phyloP scores from a whole-genome alignment of 2,329 filamentous ascomycete species.

The Xylaria sp. region DNA sequence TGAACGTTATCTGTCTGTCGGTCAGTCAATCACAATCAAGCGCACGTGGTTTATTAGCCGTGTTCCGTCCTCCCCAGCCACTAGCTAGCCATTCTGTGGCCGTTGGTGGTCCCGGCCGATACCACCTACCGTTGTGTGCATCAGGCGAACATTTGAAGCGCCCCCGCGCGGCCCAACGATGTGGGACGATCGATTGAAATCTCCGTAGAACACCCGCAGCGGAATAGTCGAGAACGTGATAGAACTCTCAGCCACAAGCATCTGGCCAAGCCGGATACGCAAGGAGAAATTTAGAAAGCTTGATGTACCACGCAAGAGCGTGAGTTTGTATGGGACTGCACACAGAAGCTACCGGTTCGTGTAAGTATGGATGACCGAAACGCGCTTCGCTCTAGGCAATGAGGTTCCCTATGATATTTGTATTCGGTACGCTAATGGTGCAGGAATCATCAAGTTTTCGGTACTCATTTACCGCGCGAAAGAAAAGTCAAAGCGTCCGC shows the following conservation, averaged over 20 bases:
- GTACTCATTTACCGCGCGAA: not conserved
- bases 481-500: not conserved
- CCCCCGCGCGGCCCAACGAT: conserved; percentile 33
- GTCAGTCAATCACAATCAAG: conserved; percentile 9
- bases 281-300: conserved; percentile 11
- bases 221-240: conserved; percentile 36
- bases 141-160: conserved; percentile 23
- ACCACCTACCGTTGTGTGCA: conserved; percentile 30
- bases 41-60: conserved; percentile 25
- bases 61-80: conserved; percentile 27
- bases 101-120: conserved; percentile 28
- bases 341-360: not conserved
- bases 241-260: conserved; percentile 32
- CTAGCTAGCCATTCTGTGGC: conserved; percentile 13
- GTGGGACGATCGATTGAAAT: conserved; percentile 39
- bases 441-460: not conserved
- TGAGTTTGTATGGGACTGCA: conserved; percentile 1
- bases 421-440: conserved; percentile 14
- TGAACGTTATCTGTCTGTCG: conserved; percentile 16
- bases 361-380: not conserved
- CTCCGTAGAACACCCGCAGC: conserved; percentile 28
- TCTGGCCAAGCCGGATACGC: conserved; percentile 12
- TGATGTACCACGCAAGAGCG: conserved; percentile 12
- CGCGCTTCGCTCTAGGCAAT: not conserved
- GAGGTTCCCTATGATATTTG: not conserved